Evolutionary conservation across 805 yeast species (phyloP).

Genomic region (Ogataea minuta): DNA sequence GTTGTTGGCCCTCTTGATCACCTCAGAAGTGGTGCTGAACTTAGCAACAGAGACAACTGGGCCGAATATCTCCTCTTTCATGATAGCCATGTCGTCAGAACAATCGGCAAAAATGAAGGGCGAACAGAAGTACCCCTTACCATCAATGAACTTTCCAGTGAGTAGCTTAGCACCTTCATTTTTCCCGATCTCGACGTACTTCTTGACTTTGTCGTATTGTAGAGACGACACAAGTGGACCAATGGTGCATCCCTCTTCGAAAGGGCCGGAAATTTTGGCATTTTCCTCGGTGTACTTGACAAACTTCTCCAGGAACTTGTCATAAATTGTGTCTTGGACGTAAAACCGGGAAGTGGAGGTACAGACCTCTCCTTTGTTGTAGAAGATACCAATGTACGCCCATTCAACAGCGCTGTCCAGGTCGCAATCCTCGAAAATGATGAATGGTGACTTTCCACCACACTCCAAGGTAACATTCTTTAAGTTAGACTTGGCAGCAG

Average conservation of each 20-base stretch:
- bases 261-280: slow-evolving; percentile 65
- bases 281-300: slow-evolving; percentile 37
- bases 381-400: slow-evolving; percentile 46
- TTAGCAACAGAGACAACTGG: slow-evolving; percentile 73
- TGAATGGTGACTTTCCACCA: slow-evolving; percentile 58
- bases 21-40: slow-evolving; percentile 65
- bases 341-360: slow-evolving; percentile 47
- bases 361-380: slow-evolving; percentile 49
- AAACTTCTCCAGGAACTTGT: slow-evolving; percentile 39
- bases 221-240: slow-evolving; percentile 72
- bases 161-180: slow-evolving; percentile 66
- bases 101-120: slow-evolving; percentile 76
- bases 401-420: slow-evolving; percentile 51
- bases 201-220: slow-evolving; percentile 66
- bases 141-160: slow-evolving; percentile 62
- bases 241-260: slow-evolving; percentile 60
- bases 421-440: slow-evolving; percentile 52
- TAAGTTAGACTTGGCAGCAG: slow-evolving; percentile 56
- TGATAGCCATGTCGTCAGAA: slow-evolving; percentile 59
- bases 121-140: slow-evolving; percentile 63
- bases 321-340: slow-evolving; percentile 43
- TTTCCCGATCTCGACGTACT: slow-evolving; percentile 64
- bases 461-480: slow-evolving; percentile 61
- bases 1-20: slow-evolving; percentile 60
- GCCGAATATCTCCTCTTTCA: slow-evolving; percentile 75